Conservation (phyloP, 441 rosid species). For the Jatropha podagrica region DNA sequence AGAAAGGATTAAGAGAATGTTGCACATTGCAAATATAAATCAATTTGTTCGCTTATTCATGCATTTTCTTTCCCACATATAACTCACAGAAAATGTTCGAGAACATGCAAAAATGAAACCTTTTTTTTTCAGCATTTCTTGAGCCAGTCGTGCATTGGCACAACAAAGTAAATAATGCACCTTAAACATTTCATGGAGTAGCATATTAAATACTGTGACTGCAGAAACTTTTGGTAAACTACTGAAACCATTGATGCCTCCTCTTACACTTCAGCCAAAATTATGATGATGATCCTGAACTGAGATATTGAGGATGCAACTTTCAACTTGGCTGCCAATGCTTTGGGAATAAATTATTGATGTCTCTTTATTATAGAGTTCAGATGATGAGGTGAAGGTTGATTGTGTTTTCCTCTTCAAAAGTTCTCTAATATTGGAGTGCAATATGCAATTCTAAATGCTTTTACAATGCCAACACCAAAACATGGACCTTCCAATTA, state of each 20-base stretch:
- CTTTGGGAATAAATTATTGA: not conserved
- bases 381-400: not conserved
- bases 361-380: not conserved
- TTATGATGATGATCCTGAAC: not conserved
- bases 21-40: not conserved
- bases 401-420: no score
- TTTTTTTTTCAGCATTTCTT: constrained; percentile 1
- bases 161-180: not conserved
- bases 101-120: not conserved
- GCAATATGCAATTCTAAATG: not conserved
- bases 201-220: not conserved
- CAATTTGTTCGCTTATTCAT: not conserved
- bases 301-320: not conserved
- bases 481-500: not conserved
- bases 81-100: not conserved
- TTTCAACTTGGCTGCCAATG: not conserved
- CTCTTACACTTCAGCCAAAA: constrained; percentile 6
- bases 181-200: not conserved
- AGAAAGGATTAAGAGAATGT: not conserved
- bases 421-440: not conserved
- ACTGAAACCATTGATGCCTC: not conserved
- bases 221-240: not conserved
- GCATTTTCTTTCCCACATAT: not conserved
- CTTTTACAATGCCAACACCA: not conserved
- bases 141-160: not conserved